Evolutionary conservation across 2,329 filamentous ascomycete species (phyloP).

Genomic region (Colletotrichum sp.): DNA sequence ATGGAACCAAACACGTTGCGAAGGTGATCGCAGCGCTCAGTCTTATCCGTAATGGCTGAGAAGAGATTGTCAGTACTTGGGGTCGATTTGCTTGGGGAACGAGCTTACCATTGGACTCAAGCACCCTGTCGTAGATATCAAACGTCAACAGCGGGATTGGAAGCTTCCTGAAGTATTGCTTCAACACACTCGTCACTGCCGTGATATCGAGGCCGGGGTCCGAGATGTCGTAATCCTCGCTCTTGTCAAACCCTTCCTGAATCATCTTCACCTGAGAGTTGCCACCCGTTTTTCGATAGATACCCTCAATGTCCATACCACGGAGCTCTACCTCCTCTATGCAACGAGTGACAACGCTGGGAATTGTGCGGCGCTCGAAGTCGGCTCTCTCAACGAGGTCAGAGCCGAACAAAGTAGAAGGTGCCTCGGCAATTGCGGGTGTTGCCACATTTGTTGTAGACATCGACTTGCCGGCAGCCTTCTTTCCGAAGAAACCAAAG

Average conservation of each 20-base stretch:
- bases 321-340: conserved; percentile 96
- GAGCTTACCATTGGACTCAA: conserved; percentile 77
- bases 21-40: conserved; percentile 74
- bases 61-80: conserved; percentile 26
- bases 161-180: conserved; percentile 96
- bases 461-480: conserved; percentile 56
- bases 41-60: conserved; percentile 68
- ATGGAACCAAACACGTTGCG: conserved; percentile 77
- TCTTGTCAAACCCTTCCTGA: conserved; percentile 89
- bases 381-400: conserved; percentile 87
- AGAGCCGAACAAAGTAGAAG: conserved; percentile 79
- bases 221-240: conserved; percentile 87
- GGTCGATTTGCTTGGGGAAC: background rate
- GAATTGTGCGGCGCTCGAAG: conserved; percentile 87
- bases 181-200: conserved; percentile 91
- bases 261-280: conserved; percentile 89
- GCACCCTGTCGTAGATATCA: conserved; percentile 86
- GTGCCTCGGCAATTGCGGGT: conserved; percentile 52
- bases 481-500: conserved; percentile 74
- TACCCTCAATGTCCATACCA: conserved; percentile 97
- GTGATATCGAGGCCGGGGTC: conserved; percentile 95
- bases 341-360: conserved; percentile 88
- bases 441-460: conserved; percentile 46
- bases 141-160: conserved; percentile 90
- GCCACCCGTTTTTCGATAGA: conserved; percentile 96